A percentile compares a stretch with the other conserved stretches of the same genome.
Evolutionary conservation across 352 stramenopile genomes (phyloP).

Genomic region (Globisporangium heterothallicum): DNA sequence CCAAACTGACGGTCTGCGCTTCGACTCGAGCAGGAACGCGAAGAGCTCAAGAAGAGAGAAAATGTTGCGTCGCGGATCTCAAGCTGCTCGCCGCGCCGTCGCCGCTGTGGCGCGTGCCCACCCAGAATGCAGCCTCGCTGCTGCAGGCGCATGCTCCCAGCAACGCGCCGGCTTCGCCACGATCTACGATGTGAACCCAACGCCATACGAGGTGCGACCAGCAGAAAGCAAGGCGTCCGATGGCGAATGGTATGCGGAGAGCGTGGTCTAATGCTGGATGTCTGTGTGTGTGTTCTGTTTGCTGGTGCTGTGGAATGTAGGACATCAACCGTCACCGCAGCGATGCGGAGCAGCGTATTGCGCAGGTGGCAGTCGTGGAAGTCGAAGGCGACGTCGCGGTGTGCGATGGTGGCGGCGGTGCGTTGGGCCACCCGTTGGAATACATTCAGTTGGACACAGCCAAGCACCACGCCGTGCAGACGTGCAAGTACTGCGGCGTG

Average conservation of each 20-base stretch:
- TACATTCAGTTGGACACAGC: slow-evolving; percentile 91
- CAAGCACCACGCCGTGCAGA: slow-evolving; percentile 58
- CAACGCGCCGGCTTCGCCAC: slow-evolving; percentile 48
- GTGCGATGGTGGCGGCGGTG: slow-evolving; percentile 94
- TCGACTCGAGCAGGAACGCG: slow-evolving; percentile 2
- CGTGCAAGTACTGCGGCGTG: slow-evolving; percentile 93
- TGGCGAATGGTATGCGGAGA: background rate
- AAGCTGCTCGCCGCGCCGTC: slow-evolving; percentile 19
- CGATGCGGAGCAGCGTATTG: slow-evolving; percentile 87
- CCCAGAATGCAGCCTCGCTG: slow-evolving; percentile 3
- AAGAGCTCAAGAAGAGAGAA: slow-evolving; percentile 14
- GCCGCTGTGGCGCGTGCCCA: slow-evolving; percentile 12
- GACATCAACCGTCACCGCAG: slow-evolving; percentile 84
- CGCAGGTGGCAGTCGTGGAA: slow-evolving; percentile 86
- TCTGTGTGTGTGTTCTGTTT: background rate
- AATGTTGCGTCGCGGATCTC: slow-evolving; percentile 14
- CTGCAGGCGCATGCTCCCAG: slow-evolving; percentile 14
- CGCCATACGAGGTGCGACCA: slow-evolving; percentile 46
- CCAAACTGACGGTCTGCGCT: slow-evolving; percentile 6
- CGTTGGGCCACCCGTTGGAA: slow-evolving; percentile 95
- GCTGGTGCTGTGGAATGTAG: too few species aligned
- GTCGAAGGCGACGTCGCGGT: slow-evolving; percentile 89
- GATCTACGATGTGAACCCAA: slow-evolving; percentile 60
- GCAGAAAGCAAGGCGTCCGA: background rate
- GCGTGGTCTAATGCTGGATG: background rate